Base-by-base conservation (phyloP, 2,329 filamentous ascomycete species). In the Fusarium citri region DNA sequence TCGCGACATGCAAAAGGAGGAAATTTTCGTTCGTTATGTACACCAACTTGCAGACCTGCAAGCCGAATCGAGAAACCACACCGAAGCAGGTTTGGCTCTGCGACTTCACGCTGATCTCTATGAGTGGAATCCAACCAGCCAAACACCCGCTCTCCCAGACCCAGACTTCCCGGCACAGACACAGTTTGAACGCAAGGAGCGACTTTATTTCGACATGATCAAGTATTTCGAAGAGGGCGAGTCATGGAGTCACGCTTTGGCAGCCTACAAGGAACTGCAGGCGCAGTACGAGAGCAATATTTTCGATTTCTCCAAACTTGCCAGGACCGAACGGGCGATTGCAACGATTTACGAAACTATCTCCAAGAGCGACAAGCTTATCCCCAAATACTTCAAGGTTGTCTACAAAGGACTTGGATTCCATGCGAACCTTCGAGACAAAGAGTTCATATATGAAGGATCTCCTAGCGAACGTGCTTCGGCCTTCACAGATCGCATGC, bases 11-110 rank as follows among this genome's bases (percentile, higher is more conserved):
- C 93, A 97, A 72, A 97, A 97, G 76, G 94, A 97, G 78, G 94
- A 98, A 75, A 97, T 98, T 60, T 98, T 97, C 79, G 92, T 97
- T 69, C 91, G 94, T 70, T 98, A 98, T 75, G 94, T 98, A 16
- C 95, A 98, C 77, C 94, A 98, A 79, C 86, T 98, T 22, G 93
- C 94, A 4, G 84, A 89, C 41, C 84, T 96, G 15, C 95, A 98
- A 78, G 86, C 88, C 11, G 88, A 91, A 42, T 87, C 92, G 6
- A 86, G 91, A 61, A 96, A 97, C 74, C 89, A 91, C 68, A 92
- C 94, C 0, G 94, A 98, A 80, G 95, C 95, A 16, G 96, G 94
- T 15, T 86, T 98, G 67, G 94, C 94, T 6, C 85, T 98, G 40
- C 91, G 94, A 42, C 88, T 98, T 58, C 96, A 98, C 78, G 94